These are phyloP conservation scores for Nannochloris sp. DNA, from an alignment of 139 green algal genomes.

Conservation along the genomic window DNA sequence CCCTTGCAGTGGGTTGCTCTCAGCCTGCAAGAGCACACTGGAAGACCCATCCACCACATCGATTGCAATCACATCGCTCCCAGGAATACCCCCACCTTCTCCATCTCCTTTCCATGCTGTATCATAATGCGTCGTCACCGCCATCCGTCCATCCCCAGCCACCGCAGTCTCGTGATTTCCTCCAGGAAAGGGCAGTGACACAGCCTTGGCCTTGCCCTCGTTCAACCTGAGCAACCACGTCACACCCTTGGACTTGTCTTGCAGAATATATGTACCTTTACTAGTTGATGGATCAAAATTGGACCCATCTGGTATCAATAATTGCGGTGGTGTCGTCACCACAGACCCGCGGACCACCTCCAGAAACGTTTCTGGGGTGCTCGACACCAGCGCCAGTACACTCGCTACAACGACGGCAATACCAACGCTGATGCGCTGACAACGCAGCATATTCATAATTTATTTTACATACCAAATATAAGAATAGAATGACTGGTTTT, in stretches of 20 bases:
- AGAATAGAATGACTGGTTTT: too few species aligned
- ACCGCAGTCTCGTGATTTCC: background rate
- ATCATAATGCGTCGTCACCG: background rate
- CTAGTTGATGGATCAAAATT: too few species aligned
- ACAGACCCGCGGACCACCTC: too few species aligned
- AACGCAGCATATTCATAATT: too few species aligned
- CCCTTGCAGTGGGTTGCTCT: background rate
- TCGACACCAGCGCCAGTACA: too few species aligned
- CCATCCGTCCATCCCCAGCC: background rate
- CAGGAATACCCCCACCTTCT: background rate
- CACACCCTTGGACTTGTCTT: conserved; percentile 2
- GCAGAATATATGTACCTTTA: background rate
- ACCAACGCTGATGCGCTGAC: too few species aligned
- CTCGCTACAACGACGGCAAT: too few species aligned
- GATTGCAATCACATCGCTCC: background rate
- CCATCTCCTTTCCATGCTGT: background rate
- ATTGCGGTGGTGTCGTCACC: too few species aligned
- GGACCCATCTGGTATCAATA: too few species aligned
- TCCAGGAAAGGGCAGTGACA: background rate
- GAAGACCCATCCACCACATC: background rate
- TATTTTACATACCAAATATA: too few species aligned
- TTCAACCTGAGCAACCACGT: background rate
- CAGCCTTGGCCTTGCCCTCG: background rate
- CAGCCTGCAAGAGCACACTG: background rate
- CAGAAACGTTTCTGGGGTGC: too few species aligned